These are phyloP conservation scores for Phytophthora fragariae DNA, from an alignment of 352 stramenopile genomes.

Conservation along the genomic window DNA sequence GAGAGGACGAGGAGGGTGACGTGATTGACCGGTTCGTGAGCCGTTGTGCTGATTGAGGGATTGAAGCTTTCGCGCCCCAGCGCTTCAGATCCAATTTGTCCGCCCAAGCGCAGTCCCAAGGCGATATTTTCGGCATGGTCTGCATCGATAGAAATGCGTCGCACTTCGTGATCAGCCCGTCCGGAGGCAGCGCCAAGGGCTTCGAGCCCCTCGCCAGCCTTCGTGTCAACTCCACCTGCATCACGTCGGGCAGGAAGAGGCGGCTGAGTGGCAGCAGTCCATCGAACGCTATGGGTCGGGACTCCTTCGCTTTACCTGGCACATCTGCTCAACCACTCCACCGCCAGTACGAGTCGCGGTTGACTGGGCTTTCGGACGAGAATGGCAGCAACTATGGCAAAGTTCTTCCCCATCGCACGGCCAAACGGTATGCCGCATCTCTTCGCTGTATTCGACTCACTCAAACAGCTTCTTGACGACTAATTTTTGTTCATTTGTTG, in stretches of 20 bases:
- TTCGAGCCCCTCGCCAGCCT: slow-evolving; percentile 13
- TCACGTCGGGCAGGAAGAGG: slow-evolving; percentile 32
- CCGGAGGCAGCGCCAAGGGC: slow-evolving; percentile 20
- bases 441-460: background rate
- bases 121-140: slow-evolving; percentile 47
- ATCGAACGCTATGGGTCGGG: slow-evolving; percentile 25
- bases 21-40: slow-evolving; percentile 33
- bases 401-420: slow-evolving; percentile 53
- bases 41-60: slow-evolving; percentile 25
- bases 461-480: background rate
- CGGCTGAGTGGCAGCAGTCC: slow-evolving; percentile 22
- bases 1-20: slow-evolving; percentile 24
- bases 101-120: slow-evolving; percentile 41
- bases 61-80: background rate
- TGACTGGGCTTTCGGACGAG: slow-evolving; percentile 42
- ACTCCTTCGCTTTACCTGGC: slow-evolving; percentile 14
- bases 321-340: slow-evolving; percentile 50
- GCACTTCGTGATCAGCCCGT: slow-evolving; percentile 40
- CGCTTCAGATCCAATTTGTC: slow-evolving; percentile 42
- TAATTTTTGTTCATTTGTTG: slow-evolving; percentile 6
- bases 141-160: slow-evolving; percentile 34
- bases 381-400: slow-evolving; percentile 42
- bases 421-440: slow-evolving; percentile 65
- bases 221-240: slow-evolving; percentile 21
- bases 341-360: slow-evolving; percentile 59